Evolutionary conservation across 768 basidiomycete species (phyloP).

Genomic region (Boletus sp.): DNA sequence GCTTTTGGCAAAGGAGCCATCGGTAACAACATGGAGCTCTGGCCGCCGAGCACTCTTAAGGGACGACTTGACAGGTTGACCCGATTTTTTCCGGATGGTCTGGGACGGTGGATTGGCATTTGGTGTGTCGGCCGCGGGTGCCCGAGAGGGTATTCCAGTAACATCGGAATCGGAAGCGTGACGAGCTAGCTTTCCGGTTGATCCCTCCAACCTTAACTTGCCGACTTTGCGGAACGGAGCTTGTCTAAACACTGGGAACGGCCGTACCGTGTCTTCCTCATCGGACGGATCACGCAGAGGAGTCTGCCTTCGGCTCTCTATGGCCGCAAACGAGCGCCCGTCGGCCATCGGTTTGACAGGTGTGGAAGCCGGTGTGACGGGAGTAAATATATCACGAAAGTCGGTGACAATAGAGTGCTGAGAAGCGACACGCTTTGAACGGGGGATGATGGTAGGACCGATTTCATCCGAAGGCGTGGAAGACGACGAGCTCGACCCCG

Average conservation of each 20-base stretch:
- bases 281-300: slow-evolving; percentile 31
- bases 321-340: slow-evolving; percentile 10
- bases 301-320: slow-evolving; percentile 12
- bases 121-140: background rate
- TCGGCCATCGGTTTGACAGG: slow-evolving; percentile 21
- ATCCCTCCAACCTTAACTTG: slow-evolving; percentile 27
- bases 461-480: slow-evolving; percentile 37
- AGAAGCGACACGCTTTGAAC: slow-evolving; percentile 37
- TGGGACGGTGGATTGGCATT: slow-evolving; percentile 18
- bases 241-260: slow-evolving; percentile 24
- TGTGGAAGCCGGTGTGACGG: slow-evolving; percentile 43
- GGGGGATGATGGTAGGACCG: slow-evolving; percentile 36
- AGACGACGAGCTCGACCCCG: slow-evolving; percentile 37
- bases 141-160: background rate
- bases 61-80: slow-evolving; percentile 89
- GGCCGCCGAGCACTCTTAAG: slow-evolving; percentile 70
- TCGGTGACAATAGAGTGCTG: slow-evolving; percentile 24
- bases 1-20: slow-evolving; percentile 54
- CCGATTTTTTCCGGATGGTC: slow-evolving; percentile 86
- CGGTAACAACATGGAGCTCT: slow-evolving; percentile 52
- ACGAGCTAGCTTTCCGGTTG: slow-evolving; percentile 16
- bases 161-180: slow-evolving; percentile 24
- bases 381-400: slow-evolving; percentile 32
- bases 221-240: slow-evolving; percentile 19
- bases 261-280: slow-evolving; percentile 25